Evolutionary conservation across 768 basidiomycete genomes (phyloP), one percentile per base, ranked within the genome.

Genomic region (Lenzites betulinus): DNA sequence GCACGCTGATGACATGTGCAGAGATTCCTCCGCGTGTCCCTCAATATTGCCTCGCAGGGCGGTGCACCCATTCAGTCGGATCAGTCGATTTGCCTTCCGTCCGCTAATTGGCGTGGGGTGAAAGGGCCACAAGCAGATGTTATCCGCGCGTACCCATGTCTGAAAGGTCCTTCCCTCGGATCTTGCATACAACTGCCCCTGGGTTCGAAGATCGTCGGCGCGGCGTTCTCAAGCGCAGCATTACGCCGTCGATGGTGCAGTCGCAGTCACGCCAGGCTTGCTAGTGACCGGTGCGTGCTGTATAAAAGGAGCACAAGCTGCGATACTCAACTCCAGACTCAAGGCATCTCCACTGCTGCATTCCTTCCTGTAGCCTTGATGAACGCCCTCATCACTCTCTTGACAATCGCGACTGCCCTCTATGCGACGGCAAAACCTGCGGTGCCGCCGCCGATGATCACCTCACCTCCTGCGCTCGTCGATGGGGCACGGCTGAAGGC

Each of bases 211-310:
- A 56, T 48, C 54, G 18, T 56, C 54, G 46, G 22, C 25, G 36
- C 54, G 54, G 54, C 46, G 36, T 56, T 56, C 44, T 48, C 46
- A 56, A 39, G 46, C 16, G 22, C 49, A 20, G 6, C 16, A 6
- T 30, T 44, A 22, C 15, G 15, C 23, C 33, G 20, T n/a, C n/a
- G 9, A 16, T 3, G 22, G 22, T 7, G 9, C 8, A 1, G 25
- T 39, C 26, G n/a, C 26, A 43, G n/a, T 25, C 18, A 22, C 26
- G 44, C 36, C 39, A 28, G 42, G 39, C 26, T 35, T 23, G 46
- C 1, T 35, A 48, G 30, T 12, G 23, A 13, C 28, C 16, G 1
- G 36, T 20, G 18, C 36, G 11, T 38, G 13, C 7, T 16, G 44
- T 22, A 39, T 48, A 48, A 56, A 39, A 48, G 48, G 47, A 35